A percentile compares a stretch with the other conserved stretches of the same genome.
These are phyloP conservation scores for Ogataea paraovalis DNA, from an alignment of 805 yeast genomes.

Conservation along the genomic window DNA sequence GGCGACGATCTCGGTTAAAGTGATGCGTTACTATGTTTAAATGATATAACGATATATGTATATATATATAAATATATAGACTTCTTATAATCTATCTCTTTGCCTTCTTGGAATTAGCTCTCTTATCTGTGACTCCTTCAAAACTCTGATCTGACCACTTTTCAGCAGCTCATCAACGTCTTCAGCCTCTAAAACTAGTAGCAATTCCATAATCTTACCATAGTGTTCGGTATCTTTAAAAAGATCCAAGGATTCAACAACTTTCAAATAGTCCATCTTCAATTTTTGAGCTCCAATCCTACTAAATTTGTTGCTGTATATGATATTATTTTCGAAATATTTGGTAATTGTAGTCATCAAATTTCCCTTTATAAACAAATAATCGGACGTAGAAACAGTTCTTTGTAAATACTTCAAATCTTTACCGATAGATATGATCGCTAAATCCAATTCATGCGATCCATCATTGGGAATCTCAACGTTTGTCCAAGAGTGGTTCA, in stretches of 20 bases:
- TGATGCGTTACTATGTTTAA: too few species aligned
- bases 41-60: too few species aligned
- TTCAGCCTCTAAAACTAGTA: constrained; percentile 10
- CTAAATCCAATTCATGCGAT: constrained; percentile 22
- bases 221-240: constrained; percentile 20
- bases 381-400: constrained; percentile 31
- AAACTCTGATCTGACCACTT: not conserved
- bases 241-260: constrained; percentile 28
- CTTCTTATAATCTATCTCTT: too few species aligned
- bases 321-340: constrained; percentile 36
- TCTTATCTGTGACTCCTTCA: constrained; percentile 12
- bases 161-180: not conserved
- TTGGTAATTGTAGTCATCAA: constrained; percentile 30
- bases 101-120: constrained; percentile 13
- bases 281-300: constrained; percentile 33
- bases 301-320: constrained; percentile 36
- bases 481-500: constrained; percentile 26
- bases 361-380: constrained; percentile 20
- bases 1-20: too few species aligned
- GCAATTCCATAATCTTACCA: constrained; percentile 17
- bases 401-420: constrained; percentile 29
- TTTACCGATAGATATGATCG: constrained; percentile 23
- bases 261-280: constrained; percentile 26
- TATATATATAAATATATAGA: too few species aligned
- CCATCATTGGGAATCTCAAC: constrained; percentile 1